These are phyloP conservation scores for Platanthera zijinensis DNA, from an alignment of 106 monocot species.

Conservation along the genomic window DNA sequence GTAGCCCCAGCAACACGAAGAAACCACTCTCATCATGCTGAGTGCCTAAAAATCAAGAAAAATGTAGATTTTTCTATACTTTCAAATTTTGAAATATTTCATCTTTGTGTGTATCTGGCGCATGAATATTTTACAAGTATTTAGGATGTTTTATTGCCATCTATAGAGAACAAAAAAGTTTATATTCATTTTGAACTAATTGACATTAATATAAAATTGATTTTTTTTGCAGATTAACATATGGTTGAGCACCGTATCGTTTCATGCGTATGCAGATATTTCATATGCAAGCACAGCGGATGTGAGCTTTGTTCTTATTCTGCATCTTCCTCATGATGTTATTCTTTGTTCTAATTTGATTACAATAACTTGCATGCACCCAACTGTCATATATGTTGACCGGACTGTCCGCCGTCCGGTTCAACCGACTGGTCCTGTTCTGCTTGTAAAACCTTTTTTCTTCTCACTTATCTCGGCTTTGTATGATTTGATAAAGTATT, in stretches of 20 bases:
- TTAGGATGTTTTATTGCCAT: neutral
- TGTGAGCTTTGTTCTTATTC: conserved; percentile 39
- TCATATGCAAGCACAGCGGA: conserved; percentile 43
- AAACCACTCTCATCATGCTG: neutral
- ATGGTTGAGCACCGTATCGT: conserved; percentile 77
- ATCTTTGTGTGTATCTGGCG: neutral
- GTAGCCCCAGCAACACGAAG: neutral
- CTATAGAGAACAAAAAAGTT: neutral
- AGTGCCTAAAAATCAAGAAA: neutral
- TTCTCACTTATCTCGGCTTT: neutral
- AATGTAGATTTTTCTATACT: neutral
- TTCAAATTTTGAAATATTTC: neutral
- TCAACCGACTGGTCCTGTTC: too few species aligned
- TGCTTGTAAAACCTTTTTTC: neutral
- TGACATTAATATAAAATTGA: neutral
- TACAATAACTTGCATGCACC: neutral
- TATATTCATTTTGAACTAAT: neutral
- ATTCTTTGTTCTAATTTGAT: neutral
- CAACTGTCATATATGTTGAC: neutral
- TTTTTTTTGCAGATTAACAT: conserved; percentile 61
- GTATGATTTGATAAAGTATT: neutral
- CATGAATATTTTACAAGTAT: neutral
- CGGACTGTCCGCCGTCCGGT: too few species aligned
- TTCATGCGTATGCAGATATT: conserved; percentile 80
- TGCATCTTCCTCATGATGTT: neutral